Percentiles rank a stretch among this genome's conserved stretches.
These are phyloP conservation scores for Plasmodium coatneyi DNA, from an alignment of 169 alveolate genomes.

Conservation along the genomic window DNA sequence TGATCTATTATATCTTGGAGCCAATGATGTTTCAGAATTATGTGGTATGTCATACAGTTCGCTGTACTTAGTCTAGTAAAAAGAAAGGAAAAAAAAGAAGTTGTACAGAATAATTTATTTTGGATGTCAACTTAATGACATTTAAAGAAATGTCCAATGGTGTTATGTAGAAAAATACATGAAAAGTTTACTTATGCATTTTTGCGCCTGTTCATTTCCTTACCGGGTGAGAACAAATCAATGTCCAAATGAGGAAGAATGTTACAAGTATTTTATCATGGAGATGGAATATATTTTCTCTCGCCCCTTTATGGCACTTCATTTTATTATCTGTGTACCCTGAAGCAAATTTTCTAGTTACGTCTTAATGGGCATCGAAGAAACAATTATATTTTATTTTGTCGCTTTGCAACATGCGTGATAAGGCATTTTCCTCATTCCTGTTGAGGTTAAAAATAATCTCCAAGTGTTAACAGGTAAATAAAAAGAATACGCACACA, in stretches of 20 bases:
- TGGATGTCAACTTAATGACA: background rate
- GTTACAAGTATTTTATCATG: background rate
- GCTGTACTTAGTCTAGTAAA: background rate
- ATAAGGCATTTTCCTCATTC: background rate
- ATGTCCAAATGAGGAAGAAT: background rate
- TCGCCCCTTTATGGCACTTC: slow-evolving; percentile 11
- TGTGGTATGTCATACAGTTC: background rate
- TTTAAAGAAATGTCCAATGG: background rate
- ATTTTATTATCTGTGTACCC: slow-evolving; percentile 5
- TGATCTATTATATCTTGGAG: background rate
- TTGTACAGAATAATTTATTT: background rate
- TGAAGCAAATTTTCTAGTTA: background rate
- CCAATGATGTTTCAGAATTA: background rate
- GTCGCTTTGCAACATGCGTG: background rate
- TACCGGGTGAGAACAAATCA: background rate
- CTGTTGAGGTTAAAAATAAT: background rate
- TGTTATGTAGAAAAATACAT: background rate
- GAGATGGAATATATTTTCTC: background rate
- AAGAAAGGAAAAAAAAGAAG: background rate
- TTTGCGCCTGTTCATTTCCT: background rate
- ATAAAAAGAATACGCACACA: background rate
- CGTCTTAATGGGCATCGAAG: background rate
- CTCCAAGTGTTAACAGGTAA: background rate
- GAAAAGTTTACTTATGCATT: background rate
- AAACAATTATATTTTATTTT: background rate